phyloP scores from a whole-genome alignment of 768 basidiomycete genomes.

The Podaxis pistillaris region DNA sequence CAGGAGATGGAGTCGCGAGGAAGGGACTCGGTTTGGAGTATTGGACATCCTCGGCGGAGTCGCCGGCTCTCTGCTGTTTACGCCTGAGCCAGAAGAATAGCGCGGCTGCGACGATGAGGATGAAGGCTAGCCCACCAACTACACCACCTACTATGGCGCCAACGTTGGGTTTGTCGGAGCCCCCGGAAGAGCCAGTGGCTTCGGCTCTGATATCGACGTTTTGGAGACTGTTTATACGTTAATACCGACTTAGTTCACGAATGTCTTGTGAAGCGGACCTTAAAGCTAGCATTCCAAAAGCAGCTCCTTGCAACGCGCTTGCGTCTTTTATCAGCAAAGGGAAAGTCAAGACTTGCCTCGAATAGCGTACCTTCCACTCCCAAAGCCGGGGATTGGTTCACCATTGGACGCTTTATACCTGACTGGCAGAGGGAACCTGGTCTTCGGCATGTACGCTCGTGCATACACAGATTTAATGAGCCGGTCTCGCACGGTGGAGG shows the following conservation, averaged over 20 bases:
- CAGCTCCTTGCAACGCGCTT: conserved; percentile 32
- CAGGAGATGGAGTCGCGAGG: not conserved
- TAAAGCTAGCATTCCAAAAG: conserved; percentile 27
- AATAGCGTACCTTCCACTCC: conserved; percentile 13
- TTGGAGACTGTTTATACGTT: not conserved
- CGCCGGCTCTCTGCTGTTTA: not conserved
- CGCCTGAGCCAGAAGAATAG: conserved; percentile 9
- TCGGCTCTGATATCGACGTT: conserved; percentile 5
- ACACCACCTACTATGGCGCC: conserved; percentile 17
- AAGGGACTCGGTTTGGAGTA: not conserved
- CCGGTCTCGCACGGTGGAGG: conserved; percentile 29
- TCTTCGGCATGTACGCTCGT: conserved; percentile 20
- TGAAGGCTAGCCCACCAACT: conserved; percentile 12
- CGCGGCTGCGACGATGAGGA: not conserved
- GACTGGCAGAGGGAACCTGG: conserved; percentile 22
- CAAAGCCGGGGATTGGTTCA: not conserved
- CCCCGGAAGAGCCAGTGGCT: not conserved
- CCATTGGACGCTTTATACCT: conserved; percentile 24
- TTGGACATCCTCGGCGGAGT: not conserved
- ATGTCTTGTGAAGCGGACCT: conserved; percentile 18
- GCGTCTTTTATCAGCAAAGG: not conserved
- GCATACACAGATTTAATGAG: conserved; percentile 29
- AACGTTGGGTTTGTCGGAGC: not conserved
- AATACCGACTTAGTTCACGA: not conserved
- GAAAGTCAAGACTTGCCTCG: not conserved